Evolutionary conservation across 768 basidiomycete genomes (phyloP), one percentile per base, ranked within the genome.

Genomic region (Boletus fagicola): DNA sequence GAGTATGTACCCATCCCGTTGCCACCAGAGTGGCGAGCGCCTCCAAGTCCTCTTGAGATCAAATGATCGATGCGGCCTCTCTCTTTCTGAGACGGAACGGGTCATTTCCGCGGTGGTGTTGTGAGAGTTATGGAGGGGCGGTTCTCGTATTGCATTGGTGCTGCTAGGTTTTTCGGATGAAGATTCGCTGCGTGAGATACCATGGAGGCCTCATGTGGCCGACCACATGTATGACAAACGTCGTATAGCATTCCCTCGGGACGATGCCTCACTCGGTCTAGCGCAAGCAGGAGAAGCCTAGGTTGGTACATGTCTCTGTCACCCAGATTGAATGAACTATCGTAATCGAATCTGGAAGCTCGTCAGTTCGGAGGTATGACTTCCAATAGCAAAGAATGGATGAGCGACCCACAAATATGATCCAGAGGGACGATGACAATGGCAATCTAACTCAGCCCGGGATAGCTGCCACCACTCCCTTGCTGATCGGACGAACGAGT

Each of bases 51-150:
- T 57, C 24, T 50, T 47, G 50, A 54, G 65, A 70, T 70, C 61
- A 59, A 40, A 46, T 51, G 58, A 56, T 61, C 53, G 66, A 63
- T 68, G 61, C 18, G 30, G 35, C 30, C 30, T 28, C 28, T 28
- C 52, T 18, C 49, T 20, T 46, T 20, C 35, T 40, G 46, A 24
- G 44, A 59, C 47, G 56, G 51, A 26, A 53, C 44, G 47, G 48
- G 18, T 51, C 56, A 68, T 70, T 66, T 70, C 67, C 68, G 68
- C 49, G 54, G 59, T 58, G 54, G 60, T 45, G 40, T 60, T 38
- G 58, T 39, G 35, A 18, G 35, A 15, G 45, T 11, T 43, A 31
- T 31, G 45, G 35, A 24, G 20, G 43, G 51, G 40, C 11, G 31
- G 33, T 62, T 58, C 60, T 56, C 42, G 42, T 51, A 52, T 49